A percentile compares a stretch with the other conserved stretches of the same genome.
These are phyloP conservation scores for Fraxinus ornus DNA, from an alignment of 305 asterid species.

Conservation along the genomic window DNA sequence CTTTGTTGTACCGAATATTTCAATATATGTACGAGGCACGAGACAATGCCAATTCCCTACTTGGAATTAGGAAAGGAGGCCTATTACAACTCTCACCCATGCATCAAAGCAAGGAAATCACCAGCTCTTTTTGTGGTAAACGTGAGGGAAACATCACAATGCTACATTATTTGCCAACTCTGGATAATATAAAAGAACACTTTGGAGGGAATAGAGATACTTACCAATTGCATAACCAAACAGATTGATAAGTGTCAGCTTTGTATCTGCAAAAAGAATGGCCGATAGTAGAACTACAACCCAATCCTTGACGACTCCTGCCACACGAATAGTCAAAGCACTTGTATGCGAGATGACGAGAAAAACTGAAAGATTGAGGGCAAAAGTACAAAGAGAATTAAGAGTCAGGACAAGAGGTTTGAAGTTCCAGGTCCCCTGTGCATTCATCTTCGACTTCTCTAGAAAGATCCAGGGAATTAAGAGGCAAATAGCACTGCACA, in stretches of 20 bases:
- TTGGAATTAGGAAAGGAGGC: background rate
- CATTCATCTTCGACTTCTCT: slow-evolving; percentile 88
- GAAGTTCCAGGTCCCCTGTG: slow-evolving; percentile 62
- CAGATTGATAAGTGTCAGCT: slow-evolving; percentile 70
- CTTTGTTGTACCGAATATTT: background rate
- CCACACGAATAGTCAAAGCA: slow-evolving; percentile 95
- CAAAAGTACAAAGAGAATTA: slow-evolving; percentile 85
- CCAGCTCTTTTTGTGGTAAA: background rate
- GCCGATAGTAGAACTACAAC: slow-evolving; percentile 91
- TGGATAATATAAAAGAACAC: background rate
- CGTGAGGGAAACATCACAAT: background rate
- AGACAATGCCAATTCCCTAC: background rate
- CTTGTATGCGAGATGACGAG: slow-evolving; percentile 90
- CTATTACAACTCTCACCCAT: background rate
- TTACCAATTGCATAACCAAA: slow-evolving; percentile 88
- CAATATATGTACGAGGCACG: background rate
- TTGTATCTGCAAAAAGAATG: slow-evolving; percentile 78
- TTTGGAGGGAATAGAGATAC: slow-evolving; percentile 12
- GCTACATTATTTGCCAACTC: background rate
- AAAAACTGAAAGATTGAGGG: slow-evolving; percentile 85
- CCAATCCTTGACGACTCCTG: slow-evolving; percentile 98
- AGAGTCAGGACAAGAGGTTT: slow-evolving; percentile 62
- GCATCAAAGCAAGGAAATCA: background rate
- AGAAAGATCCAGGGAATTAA: slow-evolving; percentile 85
- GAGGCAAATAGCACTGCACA: slow-evolving; percentile 83